These are phyloP conservation scores for Yamadazyma paraphyllophila DNA, from an alignment of 805 yeast genomes.

Conservation along the genomic window DNA sequence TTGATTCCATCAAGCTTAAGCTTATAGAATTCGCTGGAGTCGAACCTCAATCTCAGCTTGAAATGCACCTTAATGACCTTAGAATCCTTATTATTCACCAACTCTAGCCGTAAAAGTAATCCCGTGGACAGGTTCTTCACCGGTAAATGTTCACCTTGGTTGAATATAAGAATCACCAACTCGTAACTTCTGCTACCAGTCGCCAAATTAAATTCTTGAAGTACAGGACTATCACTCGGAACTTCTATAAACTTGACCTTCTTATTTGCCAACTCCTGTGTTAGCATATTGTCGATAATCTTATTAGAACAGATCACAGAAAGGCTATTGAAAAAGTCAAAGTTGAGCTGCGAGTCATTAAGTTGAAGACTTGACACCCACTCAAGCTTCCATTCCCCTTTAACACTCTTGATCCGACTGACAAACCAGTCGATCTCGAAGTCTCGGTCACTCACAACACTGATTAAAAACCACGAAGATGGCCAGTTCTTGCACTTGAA, in stretches of 20 bases:
- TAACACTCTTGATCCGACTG: conserved; percentile 45
- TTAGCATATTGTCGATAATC: conserved; percentile 50
- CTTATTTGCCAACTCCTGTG: conserved; percentile 46
- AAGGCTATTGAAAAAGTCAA: conserved; percentile 36
- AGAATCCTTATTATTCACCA: conserved; percentile 19
- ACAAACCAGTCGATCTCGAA: conserved; percentile 50
- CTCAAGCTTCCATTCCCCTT: conserved; percentile 55
- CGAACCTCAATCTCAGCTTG: conserved; percentile 23
- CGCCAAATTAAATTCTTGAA: conserved; percentile 16
- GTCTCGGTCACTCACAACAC: conserved; percentile 35
- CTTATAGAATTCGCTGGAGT: conserved; percentile 26
- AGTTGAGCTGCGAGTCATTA: conserved; percentile 19
- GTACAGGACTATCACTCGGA: conserved; percentile 12
- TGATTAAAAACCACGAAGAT: conserved; percentile 51
- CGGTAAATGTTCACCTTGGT: conserved; percentile 9
- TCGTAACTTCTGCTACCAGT: conserved; percentile 5
- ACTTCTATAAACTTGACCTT: conserved; percentile 37
- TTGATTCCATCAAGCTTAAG: conserved; percentile 20
- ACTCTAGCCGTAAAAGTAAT: conserved; percentile 29
- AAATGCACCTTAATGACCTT: conserved; percentile 10
- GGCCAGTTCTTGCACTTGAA: conserved; percentile 57
- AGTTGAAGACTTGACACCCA: conserved; percentile 33
- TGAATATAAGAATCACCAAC: conserved; percentile 10
- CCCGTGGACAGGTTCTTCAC: conserved; percentile 31
- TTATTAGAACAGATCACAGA: conserved; percentile 45